These are phyloP conservation scores for Mucor saturninus DNA, from an alignment of 371 early-diverging fungal genomes.

Conservation along the genomic window DNA sequence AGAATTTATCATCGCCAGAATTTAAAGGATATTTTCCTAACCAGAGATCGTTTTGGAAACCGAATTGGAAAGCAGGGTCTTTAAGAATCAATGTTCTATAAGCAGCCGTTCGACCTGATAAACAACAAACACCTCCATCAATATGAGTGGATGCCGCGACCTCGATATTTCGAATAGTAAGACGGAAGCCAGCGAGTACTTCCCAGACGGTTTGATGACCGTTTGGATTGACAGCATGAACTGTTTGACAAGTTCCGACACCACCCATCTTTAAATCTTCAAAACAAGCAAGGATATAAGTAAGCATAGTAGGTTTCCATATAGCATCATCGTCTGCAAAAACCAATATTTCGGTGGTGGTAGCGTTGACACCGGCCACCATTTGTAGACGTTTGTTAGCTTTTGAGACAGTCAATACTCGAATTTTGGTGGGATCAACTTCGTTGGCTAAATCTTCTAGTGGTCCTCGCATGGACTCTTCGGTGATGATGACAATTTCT, in stretches of 20 bases:
- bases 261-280: slow-evolving; percentile 78
- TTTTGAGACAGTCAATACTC: slow-evolving; percentile 57
- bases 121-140: slow-evolving; percentile 77
- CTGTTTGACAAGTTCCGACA: slow-evolving; percentile 72
- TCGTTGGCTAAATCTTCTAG: slow-evolving; percentile 51
- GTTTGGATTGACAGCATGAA: slow-evolving; percentile 57
- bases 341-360: slow-evolving; percentile 68
- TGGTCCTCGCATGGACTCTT: slow-evolving; percentile 54
- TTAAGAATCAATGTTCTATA: slow-evolving; percentile 76
- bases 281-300: slow-evolving; percentile 74
- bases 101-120: slow-evolving; percentile 76
- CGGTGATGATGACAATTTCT: slow-evolving; percentile 64
- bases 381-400: slow-evolving; percentile 78
- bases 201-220: slow-evolving; percentile 73
- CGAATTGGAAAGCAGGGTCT: slow-evolving; percentile 72
- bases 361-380: slow-evolving; percentile 71
- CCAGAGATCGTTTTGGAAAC: slow-evolving; percentile 76
- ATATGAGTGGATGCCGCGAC: slow-evolving; percentile 77
- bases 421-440: slow-evolving; percentile 47
- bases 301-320: slow-evolving; percentile 65
- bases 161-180: slow-evolving; percentile 76
- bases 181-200: slow-evolving; percentile 70
- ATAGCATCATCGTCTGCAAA: slow-evolving; percentile 79
- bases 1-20: slow-evolving; percentile 78
- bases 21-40: slow-evolving; percentile 71